Base-by-base conservation (phyloP, 2,329 filamentous ascomycete genomes). In the Exophiala mesophila region DNA sequence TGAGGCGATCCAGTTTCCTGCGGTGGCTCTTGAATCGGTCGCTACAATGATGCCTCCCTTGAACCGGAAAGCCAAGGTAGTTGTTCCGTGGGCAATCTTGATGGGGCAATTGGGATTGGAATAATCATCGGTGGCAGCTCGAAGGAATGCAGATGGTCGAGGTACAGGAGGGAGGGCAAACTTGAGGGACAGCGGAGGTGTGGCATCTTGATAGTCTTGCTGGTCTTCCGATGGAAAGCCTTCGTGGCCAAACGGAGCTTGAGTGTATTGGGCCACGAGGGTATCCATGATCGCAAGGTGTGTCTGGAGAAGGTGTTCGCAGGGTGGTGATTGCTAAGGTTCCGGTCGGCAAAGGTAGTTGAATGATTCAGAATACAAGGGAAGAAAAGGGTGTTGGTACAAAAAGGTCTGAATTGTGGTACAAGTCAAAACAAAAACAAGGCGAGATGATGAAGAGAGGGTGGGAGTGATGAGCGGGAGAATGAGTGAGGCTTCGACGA, bases 51-150 rank as follows among this genome's bases (percentile, higher is more conserved):
- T 97, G 63, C 92, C 92, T 60, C 89, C 89, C 72, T 97, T 82
- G 77, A 97, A 98, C 64, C 90, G 83, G 78, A 98, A 98, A 52
- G 89, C 90, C 50, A 98, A 82, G 39, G 92, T 98, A 46, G 92
- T 98, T 49, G 92, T 98, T 63, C 92, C 92, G 79, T 98, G 92
- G 53, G 92, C 92, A 60, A 98, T 89, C 78, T 98, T 98, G 78
- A 98, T 98, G 57, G 92, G 92, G 70, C 89, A 96, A 70, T 85
- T 81, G 47, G 92, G 88, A 75, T 98, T 98, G 59, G 88, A 83
- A 68, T 89, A 83, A 78, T 98, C 92, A 73, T 98, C 92, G 57
- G 92, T 97, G 68, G 88, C 88, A 57, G 92, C 87, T 64, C 92
- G 89, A 61, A 98, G 87, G 85, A 92, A 98, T 60, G 88, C 81